Conservation (phyloP, 2,329 filamentous ascomycete species). For the Fusarium multiceps region DNA sequence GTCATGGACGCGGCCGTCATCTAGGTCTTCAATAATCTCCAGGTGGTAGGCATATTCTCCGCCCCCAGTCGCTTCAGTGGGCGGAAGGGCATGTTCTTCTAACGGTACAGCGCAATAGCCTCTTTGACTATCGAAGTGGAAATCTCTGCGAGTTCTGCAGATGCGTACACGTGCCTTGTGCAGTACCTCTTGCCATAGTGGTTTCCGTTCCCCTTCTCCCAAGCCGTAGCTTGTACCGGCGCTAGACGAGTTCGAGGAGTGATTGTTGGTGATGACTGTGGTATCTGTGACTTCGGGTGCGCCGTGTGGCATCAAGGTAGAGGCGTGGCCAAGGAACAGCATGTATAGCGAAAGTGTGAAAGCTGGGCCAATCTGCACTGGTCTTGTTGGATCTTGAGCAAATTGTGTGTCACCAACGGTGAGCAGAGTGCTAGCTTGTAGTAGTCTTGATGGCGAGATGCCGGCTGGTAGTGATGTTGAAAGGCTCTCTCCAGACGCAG, state of each 20-base stretch:
- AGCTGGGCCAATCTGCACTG: slow-evolving; percentile 85
- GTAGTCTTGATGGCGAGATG: slow-evolving; percentile 87
- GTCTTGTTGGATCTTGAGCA: slow-evolving; percentile 68
- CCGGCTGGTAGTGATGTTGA: slow-evolving; percentile 82
- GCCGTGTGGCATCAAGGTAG: slow-evolving; percentile 36
- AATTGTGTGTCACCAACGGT: slow-evolving; percentile 89
- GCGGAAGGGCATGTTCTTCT: background rate
- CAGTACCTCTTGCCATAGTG: slow-evolving; percentile 95
- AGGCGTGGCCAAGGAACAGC: slow-evolving; percentile 85
- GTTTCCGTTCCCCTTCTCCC: slow-evolving; percentile 62
- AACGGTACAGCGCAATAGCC: slow-evolving; percentile 26
- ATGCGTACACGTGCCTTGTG: slow-evolving; percentile 91
- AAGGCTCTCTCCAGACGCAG: slow-evolving; percentile 88
- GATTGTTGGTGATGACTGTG: background rate
- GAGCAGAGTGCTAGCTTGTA: slow-evolving; percentile 93
- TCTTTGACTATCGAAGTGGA: slow-evolving; percentile 35
- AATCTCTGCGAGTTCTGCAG: slow-evolving; percentile 68
- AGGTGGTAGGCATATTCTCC: slow-evolving; percentile 79
- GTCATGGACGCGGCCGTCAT: slow-evolving; percentile 66
- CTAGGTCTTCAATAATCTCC: slow-evolving; percentile 82
- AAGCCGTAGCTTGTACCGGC: slow-evolving; percentile 43
- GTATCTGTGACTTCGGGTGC: slow-evolving; percentile 2
- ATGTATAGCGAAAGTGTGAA: slow-evolving; percentile 94
- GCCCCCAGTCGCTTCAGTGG: background rate
- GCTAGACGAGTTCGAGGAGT: background rate